A percentile compares a stretch with the other conserved stretches of the same genome.
Conservation (phyloP, 306 rosid species). For the Ochetophila trinervis region DNA sequence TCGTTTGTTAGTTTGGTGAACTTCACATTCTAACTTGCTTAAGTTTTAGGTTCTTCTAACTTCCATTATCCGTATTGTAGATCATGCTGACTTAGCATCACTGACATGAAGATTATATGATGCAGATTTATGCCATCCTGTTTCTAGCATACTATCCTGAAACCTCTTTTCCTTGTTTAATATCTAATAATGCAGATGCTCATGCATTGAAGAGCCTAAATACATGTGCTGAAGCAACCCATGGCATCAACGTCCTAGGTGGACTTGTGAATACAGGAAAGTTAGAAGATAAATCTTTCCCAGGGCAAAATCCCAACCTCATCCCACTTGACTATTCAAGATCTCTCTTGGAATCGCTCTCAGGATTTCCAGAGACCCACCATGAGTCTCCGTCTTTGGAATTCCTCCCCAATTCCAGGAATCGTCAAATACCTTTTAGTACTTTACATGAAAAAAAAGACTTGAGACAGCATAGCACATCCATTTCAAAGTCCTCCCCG, state of each 20-base stretch:
- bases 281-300: conserved; percentile 34
- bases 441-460: conserved; percentile 36
- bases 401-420: conserved; percentile 30
- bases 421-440: conserved; percentile 20
- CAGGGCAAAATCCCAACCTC: conserved; percentile 30
- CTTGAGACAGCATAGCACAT: conserved; percentile 24
- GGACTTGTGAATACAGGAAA: conserved; percentile 28
- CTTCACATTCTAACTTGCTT: neutral
- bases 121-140: neutral
- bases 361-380: conserved; percentile 39
- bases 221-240: conserved; percentile 32
- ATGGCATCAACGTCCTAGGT: conserved; percentile 16
- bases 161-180: neutral
- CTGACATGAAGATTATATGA: neutral
- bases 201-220: conserved; percentile 34
- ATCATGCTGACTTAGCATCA: neutral
- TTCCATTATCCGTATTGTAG: neutral
- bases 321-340: conserved; percentile 33
- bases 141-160: neutral
- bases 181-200: conserved; percentile 35
- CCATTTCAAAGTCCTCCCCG: conserved; percentile 25
- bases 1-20: neutral
- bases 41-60: neutral
- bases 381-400: conserved; percentile 27
- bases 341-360: conserved; percentile 35